Base-by-base conservation (phyloP, 2,329 filamentous ascomycete genomes). In the Pseudogymnoascus sp. region DNA sequence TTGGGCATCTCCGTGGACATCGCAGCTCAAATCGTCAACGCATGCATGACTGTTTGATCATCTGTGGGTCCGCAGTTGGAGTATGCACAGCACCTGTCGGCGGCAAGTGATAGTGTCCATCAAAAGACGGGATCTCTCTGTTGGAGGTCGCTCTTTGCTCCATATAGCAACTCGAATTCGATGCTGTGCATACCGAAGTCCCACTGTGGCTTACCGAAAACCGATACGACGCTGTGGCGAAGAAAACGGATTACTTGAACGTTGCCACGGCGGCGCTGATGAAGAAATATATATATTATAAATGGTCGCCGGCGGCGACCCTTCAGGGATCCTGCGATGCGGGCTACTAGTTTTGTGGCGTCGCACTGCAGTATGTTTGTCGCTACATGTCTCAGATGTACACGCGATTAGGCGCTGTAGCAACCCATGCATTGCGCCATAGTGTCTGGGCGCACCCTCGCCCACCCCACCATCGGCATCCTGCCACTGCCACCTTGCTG, bases 241-340 rank as follows among this genome's bases (percentile, higher is more conserved):
- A 31, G n/a, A 31, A 50, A n/a, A 17, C 50, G n/a, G 26, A 19
- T 19, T 35, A 33, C 50, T 21, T 21, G 50, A 4, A 4, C 50
- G 23, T 57, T 33, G 50, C 50, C 50, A 57, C 50, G 50, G 28
- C 50, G 50, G 50, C 26, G 10, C 4, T 33, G 50, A 21, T 33
- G 50, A 57, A 57, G 50, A 57, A 57, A 19, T 57, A 57, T 57
- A 57, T 57, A 57, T 33, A 57, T 57, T 57, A 57, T 57, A 57
- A 33, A 57, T 57, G 50, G n/a, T 4, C 15, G 23, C 50, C 26
- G 47, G 10, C 42, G 26, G 23, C 13, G 17, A 15, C 47, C 28
- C 50, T 57, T 33, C 50, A 57, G 50, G 50, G 50, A 57, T 57
- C 26, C 50, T 33, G 50, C 26, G n/a, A 57, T 57, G 50, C 26